These are phyloP conservation scores for Sparassis latifolia DNA, from an alignment of 1,284 basidiomycete genomes.

Conservation along the genomic window DNA sequence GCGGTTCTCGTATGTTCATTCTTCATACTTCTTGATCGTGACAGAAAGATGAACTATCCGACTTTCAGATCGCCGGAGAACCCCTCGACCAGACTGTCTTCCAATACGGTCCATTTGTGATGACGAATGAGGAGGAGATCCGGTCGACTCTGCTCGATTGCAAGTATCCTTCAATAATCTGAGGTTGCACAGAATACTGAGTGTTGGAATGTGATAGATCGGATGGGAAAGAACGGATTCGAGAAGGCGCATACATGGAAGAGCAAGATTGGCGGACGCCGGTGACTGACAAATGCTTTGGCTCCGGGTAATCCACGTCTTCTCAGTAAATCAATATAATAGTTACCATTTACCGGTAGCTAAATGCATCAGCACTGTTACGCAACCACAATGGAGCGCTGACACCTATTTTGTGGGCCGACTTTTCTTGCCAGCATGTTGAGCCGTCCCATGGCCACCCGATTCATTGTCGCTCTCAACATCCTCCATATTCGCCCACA, in stretches of 20 bases:
- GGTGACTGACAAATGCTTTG: neutral
- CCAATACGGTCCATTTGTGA: slow-evolving; percentile 86
- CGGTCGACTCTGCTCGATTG: slow-evolving; percentile 81
- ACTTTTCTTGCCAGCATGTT: neutral
- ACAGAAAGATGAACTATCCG: neutral
- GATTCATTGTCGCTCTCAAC: slow-evolving; percentile 23
- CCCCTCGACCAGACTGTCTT: slow-evolving; percentile 85
- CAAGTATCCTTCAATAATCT: slow-evolving; percentile 26
- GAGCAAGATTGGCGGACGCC: slow-evolving; percentile 61
- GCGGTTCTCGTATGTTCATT: slow-evolving; percentile 53
- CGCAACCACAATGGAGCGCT: neutral
- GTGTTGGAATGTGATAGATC: slow-evolving; percentile 38
- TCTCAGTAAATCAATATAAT: too few species aligned
- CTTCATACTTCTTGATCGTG: neutral
- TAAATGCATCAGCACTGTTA: too few species aligned
- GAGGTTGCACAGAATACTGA: too few species aligned
- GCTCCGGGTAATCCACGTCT: too few species aligned
- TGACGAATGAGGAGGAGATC: slow-evolving; percentile 78
- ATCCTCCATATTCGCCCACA: slow-evolving; percentile 33
- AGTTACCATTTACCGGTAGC: too few species aligned
- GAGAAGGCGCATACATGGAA: slow-evolving; percentile 87
- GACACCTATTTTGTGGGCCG: neutral
- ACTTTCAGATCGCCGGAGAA: slow-evolving; percentile 68
- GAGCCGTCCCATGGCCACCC: too few species aligned
- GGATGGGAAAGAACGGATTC: slow-evolving; percentile 78